Evolutionary conservation across 441 rosid species (phyloP).

Genomic region (Bruguiera hainesii): DNA sequence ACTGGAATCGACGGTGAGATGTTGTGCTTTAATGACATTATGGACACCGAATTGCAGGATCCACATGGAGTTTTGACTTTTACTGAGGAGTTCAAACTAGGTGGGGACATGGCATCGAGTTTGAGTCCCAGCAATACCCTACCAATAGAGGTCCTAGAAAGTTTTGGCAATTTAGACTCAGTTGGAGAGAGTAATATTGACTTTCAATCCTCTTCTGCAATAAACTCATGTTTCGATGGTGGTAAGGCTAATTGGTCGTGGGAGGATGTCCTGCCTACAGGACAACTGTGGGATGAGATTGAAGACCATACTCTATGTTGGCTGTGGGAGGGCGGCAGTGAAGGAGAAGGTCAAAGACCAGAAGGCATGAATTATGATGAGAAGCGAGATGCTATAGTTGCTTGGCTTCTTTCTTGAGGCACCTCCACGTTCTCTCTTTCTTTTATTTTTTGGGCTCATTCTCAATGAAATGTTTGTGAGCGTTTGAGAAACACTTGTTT

Average conservation of each 20-base stretch:
- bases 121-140: not conserved
- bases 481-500: too few species aligned
- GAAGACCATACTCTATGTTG: conserved; percentile 16
- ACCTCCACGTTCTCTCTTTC: too few species aligned
- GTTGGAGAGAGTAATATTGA: conserved; percentile 15
- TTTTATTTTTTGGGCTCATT: too few species aligned
- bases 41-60: conserved; percentile 22
- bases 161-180: conserved; percentile 11
- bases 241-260: conserved; percentile 43
- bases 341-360: conserved; percentile 15
- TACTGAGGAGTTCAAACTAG: conserved; percentile 4
- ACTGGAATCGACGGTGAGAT: conserved; percentile 24
- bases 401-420: conserved; percentile 56
- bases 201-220: conserved; percentile 28
- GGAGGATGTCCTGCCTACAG: conserved; percentile 30
- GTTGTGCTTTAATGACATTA: conserved; percentile 26
- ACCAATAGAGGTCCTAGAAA: not conserved
- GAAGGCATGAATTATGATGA: conserved; percentile 29
- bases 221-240: conserved; percentile 32
- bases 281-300: not conserved
- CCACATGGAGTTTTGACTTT: conserved; percentile 9
- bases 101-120: not conserved
- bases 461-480: too few species aligned
- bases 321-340: conserved; percentile 41
- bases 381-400: conserved; percentile 44